Conservation (phyloP, 768 basidiomycete genomes). For the Xerocomus potaroensis region DNA sequence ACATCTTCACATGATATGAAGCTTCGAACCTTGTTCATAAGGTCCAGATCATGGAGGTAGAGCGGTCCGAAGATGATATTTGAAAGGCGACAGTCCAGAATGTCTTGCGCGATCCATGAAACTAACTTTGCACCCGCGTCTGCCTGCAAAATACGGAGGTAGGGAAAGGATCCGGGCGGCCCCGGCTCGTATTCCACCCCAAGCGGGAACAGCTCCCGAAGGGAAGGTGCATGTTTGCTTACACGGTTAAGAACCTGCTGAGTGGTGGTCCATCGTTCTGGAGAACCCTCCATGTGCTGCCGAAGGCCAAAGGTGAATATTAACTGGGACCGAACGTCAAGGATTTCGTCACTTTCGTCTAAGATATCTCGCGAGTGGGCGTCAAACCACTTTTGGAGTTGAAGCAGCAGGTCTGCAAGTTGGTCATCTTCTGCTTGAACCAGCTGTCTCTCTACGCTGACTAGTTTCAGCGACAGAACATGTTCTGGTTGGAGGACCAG, state of each 20-base stretch:
- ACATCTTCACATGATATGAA: constrained; percentile 16
- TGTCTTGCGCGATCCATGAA: constrained; percentile 3
- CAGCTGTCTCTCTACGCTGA: constrained; percentile 34
- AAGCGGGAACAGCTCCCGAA: background rate
- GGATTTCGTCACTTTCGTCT: too few relatives aligned
- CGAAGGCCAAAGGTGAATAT: constrained; percentile 43
- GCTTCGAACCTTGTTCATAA: constrained; percentile 6
- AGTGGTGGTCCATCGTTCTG: constrained; percentile 39
- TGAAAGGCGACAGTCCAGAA: constrained; percentile 7
- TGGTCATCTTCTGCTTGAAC: constrained; percentile 9
- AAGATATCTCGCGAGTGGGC: too few relatives aligned
- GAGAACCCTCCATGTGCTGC: constrained; percentile 34
- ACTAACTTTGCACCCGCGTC: constrained; percentile 6
- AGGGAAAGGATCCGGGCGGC: too few relatives aligned
- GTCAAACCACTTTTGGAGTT: constrained; percentile 18
- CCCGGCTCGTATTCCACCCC: constrained; percentile 14
- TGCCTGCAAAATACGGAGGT: constrained; percentile 8
- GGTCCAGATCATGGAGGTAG: background rate
- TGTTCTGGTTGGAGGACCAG: constrained; percentile 50
- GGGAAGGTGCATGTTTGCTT: constrained; percentile 1
- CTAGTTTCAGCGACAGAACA: constrained; percentile 44
- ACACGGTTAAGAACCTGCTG: constrained; percentile 30
- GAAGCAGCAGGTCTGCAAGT: constrained; percentile 19
- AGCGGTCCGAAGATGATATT: constrained; percentile 3
- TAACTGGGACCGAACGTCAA: constrained; percentile 43